These are phyloP conservation scores for Ophiostoma piceae DNA, from an alignment of 2,329 filamentous ascomycete genomes.

Conservation along the genomic window DNA sequence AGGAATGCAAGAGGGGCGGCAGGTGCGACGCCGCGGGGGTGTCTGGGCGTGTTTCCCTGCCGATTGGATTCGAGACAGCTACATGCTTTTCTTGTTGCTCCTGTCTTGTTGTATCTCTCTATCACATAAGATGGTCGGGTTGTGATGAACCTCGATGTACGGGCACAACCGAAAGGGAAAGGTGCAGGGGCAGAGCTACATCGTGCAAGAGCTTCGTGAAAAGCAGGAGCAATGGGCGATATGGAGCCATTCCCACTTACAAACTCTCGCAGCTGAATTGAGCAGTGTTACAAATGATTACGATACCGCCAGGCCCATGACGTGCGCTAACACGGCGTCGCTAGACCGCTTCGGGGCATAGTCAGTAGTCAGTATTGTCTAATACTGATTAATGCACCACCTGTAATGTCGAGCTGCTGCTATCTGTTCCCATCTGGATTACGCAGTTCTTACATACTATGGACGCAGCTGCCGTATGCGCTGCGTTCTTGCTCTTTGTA, in stretches of 20 bases:
- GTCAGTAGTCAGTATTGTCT: background rate
- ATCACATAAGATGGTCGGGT: background rate
- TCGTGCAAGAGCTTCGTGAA: background rate
- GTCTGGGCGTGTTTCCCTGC: background rate
- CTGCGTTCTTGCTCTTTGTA: slow-evolving; percentile 8
- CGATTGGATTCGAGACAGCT: background rate
- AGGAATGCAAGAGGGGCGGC: background rate
- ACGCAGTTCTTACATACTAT: background rate
- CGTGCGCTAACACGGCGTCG: slow-evolving; percentile 18
- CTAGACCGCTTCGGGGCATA: background rate
- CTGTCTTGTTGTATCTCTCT: background rate
- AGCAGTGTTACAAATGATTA: slow-evolving; percentile 24
- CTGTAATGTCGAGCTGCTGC: no score
- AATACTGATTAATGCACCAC: slow-evolving; percentile 10
- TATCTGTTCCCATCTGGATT: background rate
- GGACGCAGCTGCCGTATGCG: slow-evolving; percentile 9
- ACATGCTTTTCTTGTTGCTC: background rate
- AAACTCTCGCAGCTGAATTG: background rate
- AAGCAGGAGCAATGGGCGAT: background rate
- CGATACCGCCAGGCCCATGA: slow-evolving; percentile 17
- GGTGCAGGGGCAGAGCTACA: background rate
- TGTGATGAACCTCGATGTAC: background rate
- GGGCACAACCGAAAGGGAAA: background rate
- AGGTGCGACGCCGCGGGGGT: background rate
- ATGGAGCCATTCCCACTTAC: background rate